Evolutionary conservation across 2,329 filamentous ascomycete species (phyloP), one percentile per base, ranked within the genome.

Genomic region (Aureobasidium sp.): DNA sequence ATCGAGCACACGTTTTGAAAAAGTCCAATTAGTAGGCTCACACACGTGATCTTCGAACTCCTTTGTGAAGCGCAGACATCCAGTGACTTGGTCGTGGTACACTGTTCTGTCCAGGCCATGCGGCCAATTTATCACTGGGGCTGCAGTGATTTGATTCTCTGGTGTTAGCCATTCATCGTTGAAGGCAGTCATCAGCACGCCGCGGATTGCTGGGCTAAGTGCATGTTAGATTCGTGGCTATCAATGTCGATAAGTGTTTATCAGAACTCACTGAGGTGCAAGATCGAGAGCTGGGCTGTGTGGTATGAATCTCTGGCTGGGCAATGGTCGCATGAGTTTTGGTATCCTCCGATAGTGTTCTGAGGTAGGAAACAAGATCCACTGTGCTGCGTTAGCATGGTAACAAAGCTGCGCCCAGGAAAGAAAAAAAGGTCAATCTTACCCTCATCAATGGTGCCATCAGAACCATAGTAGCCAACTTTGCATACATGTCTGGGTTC

Each of bases 271-370:
- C 59, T 62, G 59, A 42, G 59, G 59, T 34, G 49, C 42, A 11
- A 62, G 32, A 39, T 62, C 59, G 7, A 62, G 34, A 29, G 59
- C 59, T 15, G 59, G 59, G 7, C 49, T 55, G 36, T 62, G 59
- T n/a, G 59, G 59, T n/a, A 62, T 44, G 6, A 62, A 54, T 44
- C 59, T 44, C 29, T 62, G 59, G n/a, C 42, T 49, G 25, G 49
- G 49, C 21, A 62, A 11, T 5, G 59, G 59, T 42, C 50, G 49
- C 50, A 62, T 62, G 16, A 62, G 42, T 15, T 27, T 25, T 48
- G 59, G 52, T 62, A 62, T 54, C n/a, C 36, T 48, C 37, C 49
- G 39, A n/a, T 62, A 62, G 42, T 62, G 49, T 29, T 62, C 59
- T 10, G 59, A 52, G 10, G 59, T 62, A 2, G 59, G 59, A 6